Percentiles rank a stretch among this genome's conserved stretches.
phyloP scores from a whole-genome alignment of 1,284 basidiomycete species.

The Cutaneotrichosporon sp. region DNA sequence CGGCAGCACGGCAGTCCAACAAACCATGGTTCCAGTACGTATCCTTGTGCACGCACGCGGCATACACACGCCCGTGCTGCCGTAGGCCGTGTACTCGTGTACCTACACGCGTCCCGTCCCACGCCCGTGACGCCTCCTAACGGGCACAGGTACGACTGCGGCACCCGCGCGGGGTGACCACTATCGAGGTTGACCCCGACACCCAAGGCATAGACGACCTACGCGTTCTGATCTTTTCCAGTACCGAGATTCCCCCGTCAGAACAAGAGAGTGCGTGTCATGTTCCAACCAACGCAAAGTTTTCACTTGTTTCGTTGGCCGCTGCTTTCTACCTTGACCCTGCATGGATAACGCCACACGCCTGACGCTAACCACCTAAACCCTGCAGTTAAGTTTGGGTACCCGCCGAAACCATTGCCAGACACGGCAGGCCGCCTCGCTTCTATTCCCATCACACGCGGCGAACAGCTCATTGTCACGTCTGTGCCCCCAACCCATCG shows the following conservation, averaged over 20 bases:
- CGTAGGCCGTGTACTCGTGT: not conserved
- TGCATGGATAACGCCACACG: not conserved
- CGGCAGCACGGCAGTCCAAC: too few species aligned
- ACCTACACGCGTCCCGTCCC: not conserved
- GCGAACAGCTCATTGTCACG: slow-evolving; percentile 77
- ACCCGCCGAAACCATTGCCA: slow-evolving; percentile 69
- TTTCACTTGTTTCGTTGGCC: not conserved
- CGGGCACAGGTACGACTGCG: slow-evolving; percentile 59
- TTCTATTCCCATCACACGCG: slow-evolving; percentile 66
- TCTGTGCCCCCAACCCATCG: slow-evolving; percentile 37
- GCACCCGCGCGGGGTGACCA: slow-evolving; percentile 73
- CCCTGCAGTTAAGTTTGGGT: slow-evolving; percentile 69
- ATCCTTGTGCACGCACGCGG: not conserved
- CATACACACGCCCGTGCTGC: too few species aligned
- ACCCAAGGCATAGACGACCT: slow-evolving; percentile 64
- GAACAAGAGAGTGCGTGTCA: slow-evolving; percentile 65
- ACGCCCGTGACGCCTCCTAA: not conserved
- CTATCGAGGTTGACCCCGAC: slow-evolving; percentile 57
- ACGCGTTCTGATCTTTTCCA: slow-evolving; percentile 61
- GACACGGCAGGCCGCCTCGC: slow-evolving; percentile 66
- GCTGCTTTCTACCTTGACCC: not conserved
- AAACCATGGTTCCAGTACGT: slow-evolving; percentile 3
- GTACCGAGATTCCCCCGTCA: slow-evolving; percentile 65
- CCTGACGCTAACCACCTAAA: not conserved
- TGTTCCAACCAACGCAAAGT: not conserved